Conservation (phyloP, 1,284 basidiomycete genomes). For the Cryptococcus floricola region DNA sequence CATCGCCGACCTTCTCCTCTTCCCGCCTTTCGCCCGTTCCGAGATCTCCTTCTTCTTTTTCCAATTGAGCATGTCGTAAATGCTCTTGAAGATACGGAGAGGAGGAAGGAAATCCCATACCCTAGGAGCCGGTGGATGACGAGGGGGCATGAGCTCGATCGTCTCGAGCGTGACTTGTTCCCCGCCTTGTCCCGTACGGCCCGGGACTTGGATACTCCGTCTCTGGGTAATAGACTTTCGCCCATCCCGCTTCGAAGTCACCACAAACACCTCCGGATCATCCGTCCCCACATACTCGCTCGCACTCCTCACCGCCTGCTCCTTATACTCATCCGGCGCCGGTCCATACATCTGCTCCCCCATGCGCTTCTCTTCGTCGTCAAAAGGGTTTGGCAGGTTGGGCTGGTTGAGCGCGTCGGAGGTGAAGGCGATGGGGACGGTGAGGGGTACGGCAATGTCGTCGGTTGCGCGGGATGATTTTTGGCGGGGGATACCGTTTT, state of each 20-base stretch:
- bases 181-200: neutral
- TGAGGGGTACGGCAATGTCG: slow-evolving; percentile 27
- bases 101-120: slow-evolving; percentile 35
- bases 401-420: slow-evolving; percentile 21
- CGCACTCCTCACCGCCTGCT: slow-evolving; percentile 23
- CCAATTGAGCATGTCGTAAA: slow-evolving; percentile 26
- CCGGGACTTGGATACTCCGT: neutral
- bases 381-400: slow-evolving; percentile 9
- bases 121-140: slow-evolving; percentile 27
- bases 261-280: slow-evolving; percentile 14
- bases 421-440: slow-evolving; percentile 22
- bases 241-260: slow-evolving; percentile 1
- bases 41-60: slow-evolving; percentile 19
- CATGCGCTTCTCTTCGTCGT: slow-evolving; percentile 2
- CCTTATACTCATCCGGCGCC: slow-evolving; percentile 16
- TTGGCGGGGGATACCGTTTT: slow-evolving; percentile 32
- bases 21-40: slow-evolving; percentile 28
- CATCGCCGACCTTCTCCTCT: slow-evolving; percentile 16
- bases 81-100: slow-evolving; percentile 25
- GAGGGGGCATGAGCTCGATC: slow-evolving; percentile 34
- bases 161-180: slow-evolving; percentile 23
- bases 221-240: slow-evolving; percentile 8
- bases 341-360: slow-evolving; percentile 5
- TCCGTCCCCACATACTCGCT: slow-evolving; percentile 16
- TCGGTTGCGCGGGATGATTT: slow-evolving; percentile 20